Evolutionary conservation across 208 protist genomes (phyloP), one percentile per base, ranked within the genome.

Genomic region (Crithidia expoeki): DNA sequence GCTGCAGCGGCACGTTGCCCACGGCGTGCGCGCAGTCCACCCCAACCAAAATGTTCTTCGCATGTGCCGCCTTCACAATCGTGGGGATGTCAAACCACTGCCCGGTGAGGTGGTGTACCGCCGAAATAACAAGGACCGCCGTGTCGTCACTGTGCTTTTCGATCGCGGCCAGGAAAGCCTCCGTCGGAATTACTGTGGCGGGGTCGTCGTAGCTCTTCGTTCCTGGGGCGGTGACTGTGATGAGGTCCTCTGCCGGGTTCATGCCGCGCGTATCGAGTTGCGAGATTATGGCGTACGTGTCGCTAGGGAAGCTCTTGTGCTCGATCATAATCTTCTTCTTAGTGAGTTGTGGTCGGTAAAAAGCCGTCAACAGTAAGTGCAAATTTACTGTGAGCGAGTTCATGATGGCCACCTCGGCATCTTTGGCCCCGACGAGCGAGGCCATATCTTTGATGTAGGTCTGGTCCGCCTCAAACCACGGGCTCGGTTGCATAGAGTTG

Each of bases 11-110:
- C 23, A 98, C 89, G 75, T 98, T 98, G 59, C 96, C 97, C 4
- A 88, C 95, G n/a, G 97, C 97, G 70, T 98, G 94, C 17, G 97
- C 89, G 40, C 97, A 91, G 83, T 99, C 97, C 57, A 94, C 88
- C 30, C 97, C 97, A 27, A 98, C 93, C 36, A 95, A 11, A 47
- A 90, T 89, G 59, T 83, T 86, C 36, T 94, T 82, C 4, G 75
- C 77, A 34, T 98, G 86, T 9, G 83, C 95, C 11, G 86, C 91
- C 33, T 86, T 73, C 1, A 94, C 96, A 61, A 99, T 98, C n/a
- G 75, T 69, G 28, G 86, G 65, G 23, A 98, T 93, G 74, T 98
- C 95, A 63, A 98, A 89, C 32, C 94, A 77, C 76, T 98, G 92
- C 14, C 97, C 97, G 16, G 94, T 98, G 57, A 98, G 80, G 84